These are phyloP conservation scores for Acanthamoeba lenticulata DNA, from an alignment of 208 protist species.

Conservation along the genomic window DNA sequence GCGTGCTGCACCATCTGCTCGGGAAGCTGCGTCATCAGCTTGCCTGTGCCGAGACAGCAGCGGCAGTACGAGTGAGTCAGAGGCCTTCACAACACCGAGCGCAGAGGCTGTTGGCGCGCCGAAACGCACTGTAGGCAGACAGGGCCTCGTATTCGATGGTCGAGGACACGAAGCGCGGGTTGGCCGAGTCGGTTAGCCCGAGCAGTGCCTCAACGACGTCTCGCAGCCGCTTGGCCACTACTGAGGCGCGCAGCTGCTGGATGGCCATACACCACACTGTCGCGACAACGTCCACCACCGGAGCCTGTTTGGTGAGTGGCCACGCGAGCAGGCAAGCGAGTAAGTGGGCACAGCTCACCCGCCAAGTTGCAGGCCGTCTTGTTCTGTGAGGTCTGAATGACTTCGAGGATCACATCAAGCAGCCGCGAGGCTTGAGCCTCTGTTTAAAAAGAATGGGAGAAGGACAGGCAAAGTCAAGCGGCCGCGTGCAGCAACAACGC, in stretches of 20 bases:
- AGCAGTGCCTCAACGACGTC: neutral
- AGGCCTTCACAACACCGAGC: too few species aligned
- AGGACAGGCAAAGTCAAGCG: neutral
- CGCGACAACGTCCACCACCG: neutral
- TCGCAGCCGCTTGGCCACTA: neutral
- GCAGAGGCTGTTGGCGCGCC: neutral
- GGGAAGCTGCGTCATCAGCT: neutral
- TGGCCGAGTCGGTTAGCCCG: neutral
- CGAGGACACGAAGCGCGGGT: neutral
- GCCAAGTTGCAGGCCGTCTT: slow-evolving; percentile 8
- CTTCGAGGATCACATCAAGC: neutral
- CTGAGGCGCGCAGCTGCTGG: neutral
- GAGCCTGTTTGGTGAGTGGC: neutral
- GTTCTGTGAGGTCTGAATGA: neutral
- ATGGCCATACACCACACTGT: slow-evolving; percentile 43
- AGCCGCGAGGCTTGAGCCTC: neutral
- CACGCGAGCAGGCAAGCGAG: neutral
- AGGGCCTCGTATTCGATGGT: slow-evolving; percentile 31
- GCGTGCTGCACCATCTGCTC: neutral
- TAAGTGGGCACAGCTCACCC: too few species aligned
- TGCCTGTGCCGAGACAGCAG: neutral
- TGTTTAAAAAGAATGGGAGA: neutral
- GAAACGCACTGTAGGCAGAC: neutral
- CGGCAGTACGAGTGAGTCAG: neutral
- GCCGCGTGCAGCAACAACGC: neutral